A percentile compares a stretch with the other conserved stretches of the same genome.
phyloP scores from a whole-genome alignment of 139 green algal genomes.

The Desmodesmus armatus region DNA sequence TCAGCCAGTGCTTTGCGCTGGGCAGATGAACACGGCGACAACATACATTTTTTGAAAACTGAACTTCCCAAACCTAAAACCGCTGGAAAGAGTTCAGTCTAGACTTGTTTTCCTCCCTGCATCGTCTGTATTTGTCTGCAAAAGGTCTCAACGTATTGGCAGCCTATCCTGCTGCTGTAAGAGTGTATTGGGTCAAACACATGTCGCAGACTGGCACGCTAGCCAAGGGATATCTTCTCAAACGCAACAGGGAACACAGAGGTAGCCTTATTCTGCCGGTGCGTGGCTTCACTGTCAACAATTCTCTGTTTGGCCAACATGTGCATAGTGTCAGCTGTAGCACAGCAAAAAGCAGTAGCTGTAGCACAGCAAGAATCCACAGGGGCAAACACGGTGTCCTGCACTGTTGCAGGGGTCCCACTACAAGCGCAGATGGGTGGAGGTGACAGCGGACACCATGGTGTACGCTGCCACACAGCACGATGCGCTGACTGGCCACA shows the following conservation, averaged over 20 bases:
- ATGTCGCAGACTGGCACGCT: too few species aligned
- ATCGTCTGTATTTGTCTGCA: too few species aligned
- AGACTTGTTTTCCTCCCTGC: too few species aligned
- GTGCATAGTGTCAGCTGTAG: not conserved
- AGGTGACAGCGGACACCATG: constrained; percentile 31
- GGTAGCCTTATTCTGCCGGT: constrained; percentile 19
- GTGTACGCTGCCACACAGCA: constrained; percentile 28
- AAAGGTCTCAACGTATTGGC: too few species aligned
- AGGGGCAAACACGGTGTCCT: not conserved
- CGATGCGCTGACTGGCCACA: constrained; percentile 21
- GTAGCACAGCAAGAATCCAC: not conserved
- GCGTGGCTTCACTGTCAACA: not conserved
- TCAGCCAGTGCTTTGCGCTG: too few species aligned
- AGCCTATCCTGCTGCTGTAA: too few species aligned
- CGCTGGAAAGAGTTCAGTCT: too few species aligned
- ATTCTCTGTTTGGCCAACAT: not conserved
- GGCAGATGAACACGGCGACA: too few species aligned
- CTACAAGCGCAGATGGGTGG: constrained; percentile 45
- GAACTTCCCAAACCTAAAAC: too few species aligned
- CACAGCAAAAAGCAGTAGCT: not conserved
- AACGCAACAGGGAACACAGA: constrained; percentile 30
- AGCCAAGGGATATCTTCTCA: constrained; percentile 32
- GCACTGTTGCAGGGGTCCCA: constrained; percentile 8
- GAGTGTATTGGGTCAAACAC: too few species aligned
- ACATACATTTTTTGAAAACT: too few species aligned